Conservation (phyloP, 1,139 yeast species). For the Waltiozyma sp. region DNA sequence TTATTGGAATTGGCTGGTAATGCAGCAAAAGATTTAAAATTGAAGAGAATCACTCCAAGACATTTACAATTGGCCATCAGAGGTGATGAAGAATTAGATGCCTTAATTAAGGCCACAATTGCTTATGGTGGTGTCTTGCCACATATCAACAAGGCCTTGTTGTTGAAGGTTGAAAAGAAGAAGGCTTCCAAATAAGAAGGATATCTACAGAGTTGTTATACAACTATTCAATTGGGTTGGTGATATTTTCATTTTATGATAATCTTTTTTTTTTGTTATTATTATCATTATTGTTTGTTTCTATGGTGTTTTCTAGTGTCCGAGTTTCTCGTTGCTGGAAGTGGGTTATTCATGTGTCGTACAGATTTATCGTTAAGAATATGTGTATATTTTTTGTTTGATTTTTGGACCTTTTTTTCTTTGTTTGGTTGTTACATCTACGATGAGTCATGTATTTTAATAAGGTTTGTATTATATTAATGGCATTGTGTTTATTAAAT, state of each 20-base stretch:
- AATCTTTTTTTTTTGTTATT: neutral
- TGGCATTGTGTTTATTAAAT: neutral
- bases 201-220: neutral
- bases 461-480: neutral
- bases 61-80: slow-evolving; percentile 97
- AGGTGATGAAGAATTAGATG: slow-evolving; percentile 97
- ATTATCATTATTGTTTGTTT: neutral
- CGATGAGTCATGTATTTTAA: neutral
- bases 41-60: slow-evolving; percentile 97
- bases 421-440: neutral
- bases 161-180: slow-evolving; percentile 87
- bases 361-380: neutral
- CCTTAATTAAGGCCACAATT: slow-evolving; percentile 91
- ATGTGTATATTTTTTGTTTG: neutral
- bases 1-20: slow-evolving; percentile 98
- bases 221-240: neutral
- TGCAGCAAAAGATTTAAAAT: slow-evolving; percentile 97
- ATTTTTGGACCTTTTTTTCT: neutral
- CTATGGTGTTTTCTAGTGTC: neutral
- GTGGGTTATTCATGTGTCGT: neutral
- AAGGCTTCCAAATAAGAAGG: slow-evolving; percentile 24
- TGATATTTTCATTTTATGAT: neutral
- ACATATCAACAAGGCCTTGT: slow-evolving; percentile 85
- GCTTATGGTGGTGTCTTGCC: slow-evolving; percentile 99
- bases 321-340: neutral